Percentiles rank a stretch among this genome's conserved stretches.
phyloP scores from a whole-genome alignment of 75 land plant genomes.

The Picea glauca region DNA sequence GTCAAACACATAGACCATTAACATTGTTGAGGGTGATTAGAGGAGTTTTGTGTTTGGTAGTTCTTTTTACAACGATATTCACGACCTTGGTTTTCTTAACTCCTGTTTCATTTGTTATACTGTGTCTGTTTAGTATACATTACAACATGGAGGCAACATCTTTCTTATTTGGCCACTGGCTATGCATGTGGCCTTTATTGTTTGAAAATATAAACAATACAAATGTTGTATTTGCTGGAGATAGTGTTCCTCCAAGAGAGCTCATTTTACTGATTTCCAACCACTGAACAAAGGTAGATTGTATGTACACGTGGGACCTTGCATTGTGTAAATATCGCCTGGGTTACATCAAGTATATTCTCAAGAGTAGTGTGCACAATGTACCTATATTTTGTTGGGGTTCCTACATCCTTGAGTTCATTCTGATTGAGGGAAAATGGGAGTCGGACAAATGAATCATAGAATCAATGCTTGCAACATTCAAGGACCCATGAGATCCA shows the following conservation, averaged over 20 bases:
- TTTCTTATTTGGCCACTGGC: too few species aligned
- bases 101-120: conserved; percentile 20
- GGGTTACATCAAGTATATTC: too few species aligned
- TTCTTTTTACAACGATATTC: conserved; percentile 59
- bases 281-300: conserved; percentile 95
- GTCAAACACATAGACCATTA: conserved; percentile 25
- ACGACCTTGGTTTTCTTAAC: conserved; percentile 4
- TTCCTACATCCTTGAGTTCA: conserved; percentile 82
- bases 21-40: conserved; percentile 10
- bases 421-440: conserved; percentile 85
- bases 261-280: too few species aligned
- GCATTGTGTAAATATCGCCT: too few species aligned
- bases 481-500: conserved; percentile 31
- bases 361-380: too few species aligned
- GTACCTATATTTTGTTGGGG: conserved; percentile 53
- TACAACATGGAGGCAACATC: conserved; percentile 41
- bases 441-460: conserved; percentile 66
- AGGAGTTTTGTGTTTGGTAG: conserved; percentile 45
- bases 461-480: conserved; percentile 4
- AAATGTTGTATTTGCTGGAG: too few species aligned
- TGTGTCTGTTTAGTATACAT: conserved; percentile 67
- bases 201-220: too few species aligned
- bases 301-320: conserved; percentile 75
- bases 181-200: too few species aligned
- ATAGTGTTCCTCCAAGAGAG: too few species aligned